These are phyloP conservation scores for Penicillium odoratum DNA, from an alignment of 495 filamentous ascomycete species.

Conservation along the genomic window DNA sequence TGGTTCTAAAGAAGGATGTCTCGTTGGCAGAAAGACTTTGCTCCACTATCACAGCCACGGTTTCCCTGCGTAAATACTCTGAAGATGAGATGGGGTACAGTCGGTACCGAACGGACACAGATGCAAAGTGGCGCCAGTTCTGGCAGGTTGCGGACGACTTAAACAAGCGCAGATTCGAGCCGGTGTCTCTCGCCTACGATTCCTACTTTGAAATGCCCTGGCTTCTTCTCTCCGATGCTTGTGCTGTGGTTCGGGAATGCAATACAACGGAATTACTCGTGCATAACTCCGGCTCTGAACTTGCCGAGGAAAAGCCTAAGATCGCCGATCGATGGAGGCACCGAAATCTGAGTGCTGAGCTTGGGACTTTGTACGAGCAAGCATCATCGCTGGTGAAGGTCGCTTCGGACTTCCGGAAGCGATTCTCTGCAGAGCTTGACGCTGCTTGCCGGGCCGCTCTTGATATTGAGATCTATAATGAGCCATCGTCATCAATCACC, in stretches of 20 bases:
- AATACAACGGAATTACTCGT: constrained; percentile 70
- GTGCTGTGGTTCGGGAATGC: constrained; percentile 76
- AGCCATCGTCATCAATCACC: constrained; percentile 61
- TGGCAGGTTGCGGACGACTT: constrained; percentile 83
- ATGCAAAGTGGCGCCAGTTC: constrained; percentile 86
- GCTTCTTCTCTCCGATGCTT: constrained; percentile 75
- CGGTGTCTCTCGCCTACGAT: constrained; percentile 74
- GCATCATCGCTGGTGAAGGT: constrained; percentile 56
- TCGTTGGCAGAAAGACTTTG: constrained; percentile 67
- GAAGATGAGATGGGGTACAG: constrained; percentile 70
- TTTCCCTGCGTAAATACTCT: constrained; percentile 57
- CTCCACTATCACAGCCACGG: constrained; percentile 63
- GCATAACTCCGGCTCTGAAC: constrained; percentile 39
- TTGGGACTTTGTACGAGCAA: constrained; percentile 38
- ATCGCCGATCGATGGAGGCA: constrained; percentile 47
- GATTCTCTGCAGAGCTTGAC: constrained; percentile 61
- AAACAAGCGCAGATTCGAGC: constrained; percentile 79
- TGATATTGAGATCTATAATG: constrained; percentile 67
- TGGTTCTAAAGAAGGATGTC: constrained; percentile 44
- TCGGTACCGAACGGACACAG: constrained; percentile 65
- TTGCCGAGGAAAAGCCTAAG: constrained; percentile 34
- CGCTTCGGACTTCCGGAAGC: constrained; percentile 56
- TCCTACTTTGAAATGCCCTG: constrained; percentile 69
- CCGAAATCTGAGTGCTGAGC: constrained; percentile 40
- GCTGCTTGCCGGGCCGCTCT: constrained; percentile 60